Base-by-base conservation (phyloP, 2,329 filamentous ascomycete species). In the Aspergillus piperis region DNA sequence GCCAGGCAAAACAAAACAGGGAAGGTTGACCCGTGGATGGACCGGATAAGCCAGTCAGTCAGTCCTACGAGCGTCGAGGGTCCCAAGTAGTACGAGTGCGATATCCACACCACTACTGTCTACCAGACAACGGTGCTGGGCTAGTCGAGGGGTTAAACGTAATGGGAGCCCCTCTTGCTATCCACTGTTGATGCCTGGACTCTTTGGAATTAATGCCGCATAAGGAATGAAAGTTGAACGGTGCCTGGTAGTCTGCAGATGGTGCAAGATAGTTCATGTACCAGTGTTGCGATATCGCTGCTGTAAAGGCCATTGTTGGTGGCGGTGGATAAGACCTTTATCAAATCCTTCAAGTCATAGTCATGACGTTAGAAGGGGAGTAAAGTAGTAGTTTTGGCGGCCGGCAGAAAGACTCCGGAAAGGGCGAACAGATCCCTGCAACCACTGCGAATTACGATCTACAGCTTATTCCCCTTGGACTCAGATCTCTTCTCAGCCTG, bases 21-120 rank as follows among this genome's bases (percentile, higher is more conserved):
- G 52, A 41, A 54, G 36, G 25, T 54, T 54, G 52, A 54, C 52
- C 52, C 52, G 52, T 54, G 52, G 52, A 42, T 54, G 38, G 38
- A 27, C 39, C 52, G 8, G 52, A 54, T 54, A 44, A 42, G 41
- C 10, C 19, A 30, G 52, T 36, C 21, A 15, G 13, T 30, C 23
- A 30, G 25, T 25, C 19, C 19, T 49, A 49, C 44, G 13, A 27
- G 13, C 5, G 21, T 23, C n/a, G 39, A 42, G 39, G 5, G 15
- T 42, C 15, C 39, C n/a, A 42, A 42, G 39, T n/a, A 42, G 39
- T 42, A 36, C 32, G 39, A 42, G n/a, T 42, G 39, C 39, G 11
- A 49, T 49, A 49, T 49, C 44, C 44, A 36, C 32, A 36, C 11
- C 32, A 49, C 23, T 49, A 25, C 25, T 10, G 44, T 49, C 23